Evolutionary conservation across 2,329 filamentous ascomycete species (phyloP).

Genomic region (Hypoxylon sp.): DNA sequence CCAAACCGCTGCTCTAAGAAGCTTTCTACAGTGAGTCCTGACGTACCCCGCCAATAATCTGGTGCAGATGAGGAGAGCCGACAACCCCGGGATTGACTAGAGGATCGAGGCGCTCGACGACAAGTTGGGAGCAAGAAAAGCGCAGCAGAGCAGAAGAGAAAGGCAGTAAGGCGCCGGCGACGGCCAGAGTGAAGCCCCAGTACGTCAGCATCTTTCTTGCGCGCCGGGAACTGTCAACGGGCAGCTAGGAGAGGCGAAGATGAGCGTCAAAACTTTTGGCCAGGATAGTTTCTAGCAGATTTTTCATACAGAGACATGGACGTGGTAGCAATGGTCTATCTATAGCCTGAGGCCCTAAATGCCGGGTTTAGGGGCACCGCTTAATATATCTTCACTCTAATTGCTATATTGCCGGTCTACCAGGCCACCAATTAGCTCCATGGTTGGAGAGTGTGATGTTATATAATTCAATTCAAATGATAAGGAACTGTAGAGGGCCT

Average conservation of each 20-base stretch:
- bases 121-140: conserved; percentile 43
- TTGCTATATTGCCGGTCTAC: conserved; percentile 19
- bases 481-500: conserved; percentile 1
- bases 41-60: conserved; percentile 44
- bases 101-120: conserved; percentile 42
- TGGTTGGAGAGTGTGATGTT: too few species aligned
- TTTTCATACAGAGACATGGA: neutral
- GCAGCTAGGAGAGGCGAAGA: neutral
- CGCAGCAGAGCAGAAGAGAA: conserved; percentile 37
- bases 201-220: conserved; percentile 27
- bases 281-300: neutral
- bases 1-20: conserved; percentile 3
- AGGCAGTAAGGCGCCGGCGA: conserved; percentile 7
- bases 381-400: conserved; percentile 34
- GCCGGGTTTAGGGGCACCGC: conserved; percentile 8
- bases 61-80: conserved; percentile 43
- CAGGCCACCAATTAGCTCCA: conserved; percentile 23
- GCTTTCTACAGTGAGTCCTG: too few species aligned
- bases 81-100: conserved; percentile 41
- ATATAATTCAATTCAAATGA: conserved; percentile 14
- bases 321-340: neutral
- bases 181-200: conserved; percentile 8
- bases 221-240: too few species aligned
- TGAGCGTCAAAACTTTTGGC: neutral
- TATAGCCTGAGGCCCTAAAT: conserved; percentile 15